Evolutionary conservation across 164 flowering plant species (phyloP).

Genomic region (Dillenia turbinata): DNA sequence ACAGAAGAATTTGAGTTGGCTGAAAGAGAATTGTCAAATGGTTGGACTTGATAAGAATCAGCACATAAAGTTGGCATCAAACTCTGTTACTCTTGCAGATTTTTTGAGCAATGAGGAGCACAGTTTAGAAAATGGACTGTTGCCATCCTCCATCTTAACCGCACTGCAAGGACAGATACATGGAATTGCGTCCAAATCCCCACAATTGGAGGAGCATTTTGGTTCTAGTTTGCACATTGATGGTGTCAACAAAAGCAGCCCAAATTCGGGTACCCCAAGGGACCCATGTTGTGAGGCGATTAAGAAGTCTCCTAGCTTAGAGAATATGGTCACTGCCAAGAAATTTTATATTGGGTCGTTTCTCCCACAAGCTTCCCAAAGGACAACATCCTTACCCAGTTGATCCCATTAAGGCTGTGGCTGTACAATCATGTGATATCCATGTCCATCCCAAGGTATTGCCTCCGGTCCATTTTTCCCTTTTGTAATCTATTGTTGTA

Average conservation of each 20-base stretch:
- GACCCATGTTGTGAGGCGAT: constrained; percentile 17
- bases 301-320: neutral
- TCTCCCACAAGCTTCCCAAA: constrained; percentile 29
- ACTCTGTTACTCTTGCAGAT: constrained; percentile 4
- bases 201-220: too few relatives aligned
- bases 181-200: constrained; percentile 5
- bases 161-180: constrained; percentile 5
- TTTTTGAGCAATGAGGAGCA: constrained; percentile 1
- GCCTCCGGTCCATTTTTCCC: too few relatives aligned
- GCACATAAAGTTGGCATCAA: constrained; percentile 18
- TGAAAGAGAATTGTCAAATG: constrained; percentile 31
- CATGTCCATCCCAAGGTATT: too few relatives aligned
- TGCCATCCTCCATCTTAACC: neutral
- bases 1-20: constrained; percentile 38
- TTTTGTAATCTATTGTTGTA: too few relatives aligned
- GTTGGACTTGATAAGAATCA: constrained; percentile 25
- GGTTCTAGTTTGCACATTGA: neutral
- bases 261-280: constrained; percentile 18
- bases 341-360: constrained; percentile 19
- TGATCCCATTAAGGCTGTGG: constrained; percentile 29
- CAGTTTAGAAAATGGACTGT: neutral
- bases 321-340: constrained; percentile 11
- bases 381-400: constrained; percentile 43
- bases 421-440: too few relatives aligned
- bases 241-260: constrained; percentile 18